phyloP scores from a whole-genome alignment of 2,329 filamentous ascomycete genomes.

The Aspergillus brasiliensis region DNA sequence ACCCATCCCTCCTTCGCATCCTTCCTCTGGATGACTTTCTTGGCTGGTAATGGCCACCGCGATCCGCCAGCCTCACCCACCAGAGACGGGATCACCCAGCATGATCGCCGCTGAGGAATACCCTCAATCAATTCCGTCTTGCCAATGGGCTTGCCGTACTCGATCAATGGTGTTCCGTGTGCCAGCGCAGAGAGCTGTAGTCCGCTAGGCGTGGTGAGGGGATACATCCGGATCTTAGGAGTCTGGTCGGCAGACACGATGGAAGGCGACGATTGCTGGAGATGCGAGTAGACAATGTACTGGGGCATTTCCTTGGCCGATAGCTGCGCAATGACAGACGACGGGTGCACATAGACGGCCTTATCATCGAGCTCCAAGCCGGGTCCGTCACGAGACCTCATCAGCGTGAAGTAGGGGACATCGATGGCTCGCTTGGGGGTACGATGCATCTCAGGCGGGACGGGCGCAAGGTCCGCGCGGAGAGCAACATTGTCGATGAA shows the following conservation, averaged over 20 bases:
- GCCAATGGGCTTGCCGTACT: conserved; percentile 88
- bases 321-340: conserved; percentile 74
- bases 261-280: conserved; percentile 68
- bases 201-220: conserved; percentile 76
- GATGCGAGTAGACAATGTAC: conserved; percentile 83
- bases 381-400: conserved; percentile 61
- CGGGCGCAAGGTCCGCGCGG: conserved; percentile 80
- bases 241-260: conserved; percentile 55
- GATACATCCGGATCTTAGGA: conserved; percentile 81
- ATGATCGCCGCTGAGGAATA: conserved; percentile 63
- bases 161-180: conserved; percentile 79
- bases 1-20: conserved; percentile 74
- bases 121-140: conserved; percentile 63
- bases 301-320: conserved; percentile 74
- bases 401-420: conserved; percentile 85
- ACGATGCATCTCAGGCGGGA: conserved; percentile 65
- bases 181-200: conserved; percentile 76
- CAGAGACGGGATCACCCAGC: conserved; percentile 80
- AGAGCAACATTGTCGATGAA: conserved; percentile 96
- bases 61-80: conserved; percentile 67
- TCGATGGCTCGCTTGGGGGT: conserved; percentile 86
- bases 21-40: conserved; percentile 79
- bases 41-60: conserved; percentile 84
- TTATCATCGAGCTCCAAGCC: conserved; percentile 56
- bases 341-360: conserved; percentile 84